These are phyloP conservation scores for Metschnikowia koreensis DNA, from an alignment of 805 yeast species.

Conservation along the genomic window DNA sequence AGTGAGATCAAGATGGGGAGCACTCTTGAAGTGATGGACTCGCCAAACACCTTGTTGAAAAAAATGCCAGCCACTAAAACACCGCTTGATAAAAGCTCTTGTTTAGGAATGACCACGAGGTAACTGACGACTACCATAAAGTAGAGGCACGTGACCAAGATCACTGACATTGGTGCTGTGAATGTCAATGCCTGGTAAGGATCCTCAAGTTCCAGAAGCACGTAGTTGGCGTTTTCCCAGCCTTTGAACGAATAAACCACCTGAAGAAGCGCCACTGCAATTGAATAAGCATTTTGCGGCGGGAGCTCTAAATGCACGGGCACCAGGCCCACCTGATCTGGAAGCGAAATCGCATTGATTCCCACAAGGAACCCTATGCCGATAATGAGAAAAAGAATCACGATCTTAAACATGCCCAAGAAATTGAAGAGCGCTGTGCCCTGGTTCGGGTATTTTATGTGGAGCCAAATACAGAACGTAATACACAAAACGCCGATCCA, in stretches of 20 bases:
- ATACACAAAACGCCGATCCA: conserved; percentile 50
- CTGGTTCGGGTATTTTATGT: conserved; percentile 46
- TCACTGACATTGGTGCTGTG: conserved; percentile 60
- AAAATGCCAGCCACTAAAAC: conserved; percentile 63
- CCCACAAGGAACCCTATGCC: conserved; percentile 45
- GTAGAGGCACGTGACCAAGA: conserved; percentile 51
- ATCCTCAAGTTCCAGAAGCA: conserved; percentile 53
- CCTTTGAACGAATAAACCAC: conserved; percentile 66
- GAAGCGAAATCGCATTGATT: conserved; percentile 28
- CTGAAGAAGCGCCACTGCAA: conserved; percentile 56
- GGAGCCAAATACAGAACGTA: conserved; percentile 46
- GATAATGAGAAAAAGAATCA: conserved; percentile 50
- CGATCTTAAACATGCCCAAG: conserved; percentile 53
- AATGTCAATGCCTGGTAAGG: conserved; percentile 56
- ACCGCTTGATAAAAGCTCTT: conserved; percentile 52
- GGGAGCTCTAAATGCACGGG: conserved; percentile 17
- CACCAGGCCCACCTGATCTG: neutral
- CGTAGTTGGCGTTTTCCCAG: conserved; percentile 70
- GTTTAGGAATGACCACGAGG: conserved; percentile 50
- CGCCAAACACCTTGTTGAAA: conserved; percentile 58
- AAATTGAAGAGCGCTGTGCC: conserved; percentile 53
- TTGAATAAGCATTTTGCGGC: conserved; percentile 43
- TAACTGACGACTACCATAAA: conserved; percentile 58
- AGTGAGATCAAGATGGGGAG: conserved; percentile 58
- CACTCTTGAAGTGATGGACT: conserved; percentile 45